Evolutionary conservation across 768 basidiomycete genomes (phyloP), one percentile per base, ranked within the genome.

Genomic region (Tephrocybe sp.): DNA sequence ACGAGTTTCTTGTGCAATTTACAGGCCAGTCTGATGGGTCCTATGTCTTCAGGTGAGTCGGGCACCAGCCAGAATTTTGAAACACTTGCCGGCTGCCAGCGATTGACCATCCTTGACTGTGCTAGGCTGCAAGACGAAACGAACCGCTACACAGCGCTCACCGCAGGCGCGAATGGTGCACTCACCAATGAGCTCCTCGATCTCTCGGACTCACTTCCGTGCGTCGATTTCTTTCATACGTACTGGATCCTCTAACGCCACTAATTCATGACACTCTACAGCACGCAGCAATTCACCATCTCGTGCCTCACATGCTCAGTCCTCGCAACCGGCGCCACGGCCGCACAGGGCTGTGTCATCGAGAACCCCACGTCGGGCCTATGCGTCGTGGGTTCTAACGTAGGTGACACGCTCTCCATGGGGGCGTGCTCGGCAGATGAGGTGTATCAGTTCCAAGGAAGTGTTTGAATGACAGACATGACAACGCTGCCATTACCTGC

Each of bases 261-360:
- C 32, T 26, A 8, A 34, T 33, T 39, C 10, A 23, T 22, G 16
- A 7, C 7, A n/a, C 17, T 39, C 33, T 32, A 5, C 48, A 59
- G 58, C n/a, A 45, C 52, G 0, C 58, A 59, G 13, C 46, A 49
- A 44, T 59, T 59, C 35, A 48, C 47, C 7, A 56, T 56, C 46
- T 23, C 39, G 4, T 59, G 58, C 45, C 23, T 7, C 14, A 38
- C 31, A 20, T 56, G 54, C 35, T 17, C 48, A 5, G 34, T 34
- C 11, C 13, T 35, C 6, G 10, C 33, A 14, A 41, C n/a, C 14
- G 54, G 26, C 12, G 23, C 16, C 2, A 30, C 46, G 2, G 40
- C 22, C 13, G 41, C 40, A 5, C 16, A 35, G 12, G 19, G 33
- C 23, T 59, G 58, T 49, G 45, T 35, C 12, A 45, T 59, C 12